Evolutionary conservation across 202 grass and related monocot genomes (phyloP).

Genomic region (Brachypodium distachyon): DNA sequence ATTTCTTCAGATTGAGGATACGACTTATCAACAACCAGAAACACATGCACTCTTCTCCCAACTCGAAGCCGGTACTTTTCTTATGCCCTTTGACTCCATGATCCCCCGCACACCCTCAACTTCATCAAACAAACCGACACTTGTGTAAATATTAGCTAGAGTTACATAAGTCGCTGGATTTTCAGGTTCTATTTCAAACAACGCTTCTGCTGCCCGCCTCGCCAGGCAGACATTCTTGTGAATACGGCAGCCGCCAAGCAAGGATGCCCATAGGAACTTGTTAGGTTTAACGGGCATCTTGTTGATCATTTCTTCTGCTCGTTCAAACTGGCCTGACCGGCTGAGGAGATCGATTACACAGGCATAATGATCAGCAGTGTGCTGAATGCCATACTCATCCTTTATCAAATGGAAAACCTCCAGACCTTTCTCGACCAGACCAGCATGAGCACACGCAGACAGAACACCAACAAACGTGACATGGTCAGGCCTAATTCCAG

Average conservation of each 20-base stretch:
- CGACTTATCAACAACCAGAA: conserved; percentile 49
- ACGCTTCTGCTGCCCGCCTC: conserved; percentile 47
- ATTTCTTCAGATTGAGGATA: conserved; percentile 55
- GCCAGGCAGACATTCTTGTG: conserved; percentile 60
- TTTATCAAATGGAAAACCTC: conserved; percentile 65
- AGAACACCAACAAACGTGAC: conserved; percentile 66
- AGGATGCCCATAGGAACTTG: conserved; percentile 87
- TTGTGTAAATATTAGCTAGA: conserved; percentile 68
- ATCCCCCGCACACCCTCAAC: conserved; percentile 49
- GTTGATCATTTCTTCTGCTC: conserved; percentile 53
- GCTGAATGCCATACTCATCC: conserved; percentile 39
- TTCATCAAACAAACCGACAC: conserved; percentile 48
- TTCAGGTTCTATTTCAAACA: conserved; percentile 81
- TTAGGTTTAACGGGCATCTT: conserved; percentile 59
- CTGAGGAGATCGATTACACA: conserved; percentile 75
- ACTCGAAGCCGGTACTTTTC: conserved; percentile 65
- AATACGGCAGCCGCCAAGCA: conserved; percentile 62
- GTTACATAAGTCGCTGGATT: conserved; percentile 80
- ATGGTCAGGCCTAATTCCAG: conserved; percentile 54
- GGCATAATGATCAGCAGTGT: conserved; percentile 74
- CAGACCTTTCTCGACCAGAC: conserved; percentile 57
- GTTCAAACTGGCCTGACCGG: conserved; percentile 48
- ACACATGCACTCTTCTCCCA: conserved; percentile 54
- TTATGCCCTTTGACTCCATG: conserved; percentile 51
- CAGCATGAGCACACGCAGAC: conserved; percentile 71